Percentiles rank a stretch among this genome's conserved stretches.
Conservation (phyloP, 768 basidiomycete species). For the Boletus tomentosulus region DNA sequence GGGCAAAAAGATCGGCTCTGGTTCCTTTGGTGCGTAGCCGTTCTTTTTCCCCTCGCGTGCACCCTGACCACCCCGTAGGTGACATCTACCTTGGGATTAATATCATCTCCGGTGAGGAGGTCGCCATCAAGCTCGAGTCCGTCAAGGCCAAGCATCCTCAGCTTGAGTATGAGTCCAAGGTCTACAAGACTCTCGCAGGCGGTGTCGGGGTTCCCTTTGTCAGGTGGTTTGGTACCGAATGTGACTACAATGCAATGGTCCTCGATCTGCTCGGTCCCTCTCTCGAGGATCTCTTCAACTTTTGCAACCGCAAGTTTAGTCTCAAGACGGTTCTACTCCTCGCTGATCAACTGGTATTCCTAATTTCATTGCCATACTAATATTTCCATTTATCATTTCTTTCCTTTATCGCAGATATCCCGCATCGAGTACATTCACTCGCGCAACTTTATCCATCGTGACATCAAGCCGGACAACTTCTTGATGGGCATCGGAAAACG, state of each 20-base stretch:
- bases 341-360: conserved; percentile 84
- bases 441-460: conserved; percentile 95
- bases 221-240: conserved; percentile 91
- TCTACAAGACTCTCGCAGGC: conserved; percentile 96
- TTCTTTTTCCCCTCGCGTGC: not conserved
- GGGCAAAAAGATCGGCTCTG: conserved; percentile 99
- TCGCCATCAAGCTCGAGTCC: conserved; percentile 99
- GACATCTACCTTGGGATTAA: conserved; percentile 99
- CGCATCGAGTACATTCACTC: conserved; percentile 99
- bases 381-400: conserved; percentile 38
- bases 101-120: conserved; percentile 99
- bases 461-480: conserved; percentile 99
- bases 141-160: conserved; percentile 99
- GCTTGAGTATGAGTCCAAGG: conserved; percentile 96
- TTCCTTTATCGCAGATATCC: conserved; percentile 64
- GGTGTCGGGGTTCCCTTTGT: conserved; percentile 99
- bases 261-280: conserved; percentile 92
- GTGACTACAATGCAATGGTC: conserved; percentile 99
- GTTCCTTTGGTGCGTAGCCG: conserved; percentile 81
- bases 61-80: conserved; percentile 44
- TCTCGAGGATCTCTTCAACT: conserved; percentile 89
- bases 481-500: conserved; percentile 99
- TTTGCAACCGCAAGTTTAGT: conserved; percentile 95
- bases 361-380: not conserved
- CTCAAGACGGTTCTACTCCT: conserved; percentile 96